phyloP scores from a whole-genome alignment of 805 yeast genomes.

The Yarrowia osloensis region DNA sequence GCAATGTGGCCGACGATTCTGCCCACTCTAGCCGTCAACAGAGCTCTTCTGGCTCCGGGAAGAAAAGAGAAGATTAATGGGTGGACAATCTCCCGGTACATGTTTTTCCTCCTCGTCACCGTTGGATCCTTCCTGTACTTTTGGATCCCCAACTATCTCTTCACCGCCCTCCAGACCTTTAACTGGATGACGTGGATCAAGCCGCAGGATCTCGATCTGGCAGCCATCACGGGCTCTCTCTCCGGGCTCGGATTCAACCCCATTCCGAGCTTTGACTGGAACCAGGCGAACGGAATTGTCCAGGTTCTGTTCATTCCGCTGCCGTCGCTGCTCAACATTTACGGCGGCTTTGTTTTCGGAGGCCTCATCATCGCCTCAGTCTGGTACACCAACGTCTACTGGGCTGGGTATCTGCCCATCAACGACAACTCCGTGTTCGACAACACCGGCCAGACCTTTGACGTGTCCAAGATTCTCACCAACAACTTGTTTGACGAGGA shows the following conservation, averaged over 20 bases:
- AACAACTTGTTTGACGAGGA: slow-evolving; percentile 45
- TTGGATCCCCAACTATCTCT: slow-evolving; percentile 69
- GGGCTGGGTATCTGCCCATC: slow-evolving; percentile 61
- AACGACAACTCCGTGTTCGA: slow-evolving; percentile 54
- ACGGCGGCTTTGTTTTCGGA: slow-evolving; percentile 32
- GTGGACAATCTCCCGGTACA: slow-evolving; percentile 59
- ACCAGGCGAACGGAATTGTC: slow-evolving; percentile 37
- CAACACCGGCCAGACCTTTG: slow-evolving; percentile 53
- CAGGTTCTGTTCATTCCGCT: slow-evolving; percentile 32
- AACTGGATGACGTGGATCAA: slow-evolving; percentile 63
- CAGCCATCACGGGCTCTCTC: slow-evolving; percentile 60
- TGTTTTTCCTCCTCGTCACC: slow-evolving; percentile 51
- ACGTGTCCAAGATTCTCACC: slow-evolving; percentile 50
- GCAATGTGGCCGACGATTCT: slow-evolving; percentile 55
- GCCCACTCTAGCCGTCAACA: slow-evolving; percentile 50
- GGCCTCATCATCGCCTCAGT: slow-evolving; percentile 49
- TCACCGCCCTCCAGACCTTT: slow-evolving; percentile 62
- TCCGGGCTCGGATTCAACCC: slow-evolving; percentile 47
- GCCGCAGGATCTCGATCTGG: slow-evolving; percentile 56
- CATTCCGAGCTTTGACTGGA: slow-evolving; percentile 48
- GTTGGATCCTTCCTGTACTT: slow-evolving; percentile 54
- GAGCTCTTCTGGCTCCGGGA: slow-evolving; percentile 43
- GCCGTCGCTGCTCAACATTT: slow-evolving; percentile 30
- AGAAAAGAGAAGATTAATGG: slow-evolving; percentile 53
- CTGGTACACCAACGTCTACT: slow-evolving; percentile 58